Base-by-base conservation (phyloP, 2,329 filamentous ascomycete genomes). In the Lachnellula subtilissima region DNA sequence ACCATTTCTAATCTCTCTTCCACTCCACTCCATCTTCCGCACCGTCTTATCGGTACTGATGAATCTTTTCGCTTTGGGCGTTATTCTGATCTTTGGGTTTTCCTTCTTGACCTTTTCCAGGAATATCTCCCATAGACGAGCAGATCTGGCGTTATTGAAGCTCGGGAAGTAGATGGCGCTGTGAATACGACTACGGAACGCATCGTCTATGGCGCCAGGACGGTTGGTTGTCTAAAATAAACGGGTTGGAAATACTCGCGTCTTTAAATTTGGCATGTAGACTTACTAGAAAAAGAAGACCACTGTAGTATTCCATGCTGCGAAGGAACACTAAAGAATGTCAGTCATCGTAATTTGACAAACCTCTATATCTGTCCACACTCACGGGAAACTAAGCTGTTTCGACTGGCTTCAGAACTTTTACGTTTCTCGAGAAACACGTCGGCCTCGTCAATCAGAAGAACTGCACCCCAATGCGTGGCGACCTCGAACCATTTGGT, bases 401-500 rank as follows among this genome's bases (percentile, higher is more conserved):
- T 72, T 14, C 69, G 71, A 4, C 61, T 45, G 1, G 70, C 61
- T 46, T 73, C 67, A 5, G 52, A 45, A 5, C 52, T 58, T 4
- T 57, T 49, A 6, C 71, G 64, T 2, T 64, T 61, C 53, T 72
- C 66, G 36, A 73, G 59, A 65, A 79, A 81, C 5, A 81, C 76
- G 81, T 22, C 22, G 22, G 22, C 22, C 22, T 22, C 22, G 22
- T 22, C 22, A 22, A 22, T 22, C 22, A 22, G 69, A 11, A 80
- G 64, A 9, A 81, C 73, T 9, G 75, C 76, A 42, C 75, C 71
- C 78, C 78, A 82, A 15, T 72, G 71, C 0, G 72, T 71, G 2
- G 77, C 78, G 59, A 79, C 73, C 52, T 73, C 69, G 32, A 82
- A 77, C 25, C 74, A 69, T n/a, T 71, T 69, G 55, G 75, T 72